Evolutionary conservation across 2,329 filamentous ascomycete species (phyloP).

Genomic region (Exophiala spinifera): DNA sequence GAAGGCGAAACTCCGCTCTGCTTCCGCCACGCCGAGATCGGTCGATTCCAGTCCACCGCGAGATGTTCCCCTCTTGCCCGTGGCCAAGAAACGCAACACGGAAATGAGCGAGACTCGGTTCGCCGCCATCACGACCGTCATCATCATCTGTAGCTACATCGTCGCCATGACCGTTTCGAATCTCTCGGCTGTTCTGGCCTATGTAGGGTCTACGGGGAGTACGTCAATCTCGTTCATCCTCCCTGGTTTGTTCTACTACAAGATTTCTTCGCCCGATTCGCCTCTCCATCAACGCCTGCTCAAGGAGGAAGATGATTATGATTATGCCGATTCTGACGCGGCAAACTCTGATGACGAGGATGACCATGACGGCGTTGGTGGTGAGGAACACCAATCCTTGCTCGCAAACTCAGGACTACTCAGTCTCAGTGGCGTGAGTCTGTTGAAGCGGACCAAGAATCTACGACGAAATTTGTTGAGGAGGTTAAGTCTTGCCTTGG

Average conservation of each 20-base stretch:
- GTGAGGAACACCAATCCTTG: conserved; percentile 33
- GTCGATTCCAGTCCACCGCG: conserved; percentile 39
- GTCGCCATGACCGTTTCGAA: conserved; percentile 88
- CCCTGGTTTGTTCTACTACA: conserved; percentile 96
- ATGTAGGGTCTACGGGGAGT: conserved; percentile 89
- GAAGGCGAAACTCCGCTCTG: conserved; percentile 30
- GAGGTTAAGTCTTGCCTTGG: conserved; percentile 69
- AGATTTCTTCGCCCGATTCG: conserved; percentile 88
- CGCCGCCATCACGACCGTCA: conserved; percentile 79
- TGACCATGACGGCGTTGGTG: conserved; percentile 46
- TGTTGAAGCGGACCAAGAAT: conserved; percentile 48
- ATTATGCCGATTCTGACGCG: conserved; percentile 52
- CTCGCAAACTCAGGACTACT: conserved; percentile 43
- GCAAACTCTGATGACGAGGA: conserved; percentile 39
- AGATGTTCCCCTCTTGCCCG: conserved; percentile 40
- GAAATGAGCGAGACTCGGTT: conserved; percentile 86
- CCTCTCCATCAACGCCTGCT: conserved; percentile 78
- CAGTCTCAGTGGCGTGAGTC: conserved; percentile 53
- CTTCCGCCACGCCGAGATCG: conserved; percentile 34
- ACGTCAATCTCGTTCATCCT: conserved; percentile 97
- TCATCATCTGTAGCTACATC: conserved; percentile 80
- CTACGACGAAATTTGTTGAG: conserved; percentile 65
- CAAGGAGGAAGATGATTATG: conserved; percentile 81
- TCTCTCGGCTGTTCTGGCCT: conserved; percentile 86
- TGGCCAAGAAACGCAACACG: conserved; percentile 42